phyloP scores from a whole-genome alignment of 768 basidiomycete genomes.

The Phanerodontia chrysosporium region DNA sequence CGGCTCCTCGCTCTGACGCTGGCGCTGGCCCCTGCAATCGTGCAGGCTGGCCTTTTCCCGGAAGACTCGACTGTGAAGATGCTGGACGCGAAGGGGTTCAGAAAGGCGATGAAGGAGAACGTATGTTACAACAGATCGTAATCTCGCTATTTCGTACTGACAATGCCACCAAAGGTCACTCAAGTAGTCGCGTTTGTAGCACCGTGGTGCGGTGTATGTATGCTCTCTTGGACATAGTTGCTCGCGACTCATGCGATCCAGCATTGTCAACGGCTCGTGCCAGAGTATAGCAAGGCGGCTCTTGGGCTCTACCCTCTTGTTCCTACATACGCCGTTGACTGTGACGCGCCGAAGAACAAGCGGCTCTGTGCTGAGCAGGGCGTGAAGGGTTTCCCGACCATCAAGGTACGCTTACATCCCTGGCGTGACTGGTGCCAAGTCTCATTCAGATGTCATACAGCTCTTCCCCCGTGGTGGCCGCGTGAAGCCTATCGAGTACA shows the following conservation, averaged over 20 bases:
- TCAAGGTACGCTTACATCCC: slow-evolving; percentile 53
- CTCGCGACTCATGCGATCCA: slow-evolving; percentile 24
- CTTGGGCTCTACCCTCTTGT: slow-evolving; percentile 74
- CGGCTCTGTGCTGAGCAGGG: slow-evolving; percentile 79
- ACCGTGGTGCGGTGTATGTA: slow-evolving; percentile 86
- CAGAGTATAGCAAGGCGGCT: slow-evolving; percentile 83
- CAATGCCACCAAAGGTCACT: not conserved
- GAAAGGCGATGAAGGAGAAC: slow-evolving; percentile 67
- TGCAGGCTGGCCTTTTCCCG: slow-evolving; percentile 45
- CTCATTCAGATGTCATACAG: slow-evolving; percentile 28
- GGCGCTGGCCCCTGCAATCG: slow-evolving; percentile 41
- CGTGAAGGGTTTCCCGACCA: slow-evolving; percentile 88
- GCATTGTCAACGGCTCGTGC: slow-evolving; percentile 84
- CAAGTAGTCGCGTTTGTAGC: slow-evolving; percentile 83
- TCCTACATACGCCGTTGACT: slow-evolving; percentile 91
- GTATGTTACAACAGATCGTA: slow-evolving; percentile 39
- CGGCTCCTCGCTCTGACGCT: slow-evolving; percentile 33
- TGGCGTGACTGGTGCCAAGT: not conserved
- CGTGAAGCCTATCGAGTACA: slow-evolving; percentile 59
- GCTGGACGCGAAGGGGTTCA: slow-evolving; percentile 68
- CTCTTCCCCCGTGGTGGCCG: slow-evolving; percentile 76
- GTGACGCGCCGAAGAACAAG: slow-evolving; percentile 80
- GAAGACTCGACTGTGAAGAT: slow-evolving; percentile 55
- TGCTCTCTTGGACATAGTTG: not conserved
- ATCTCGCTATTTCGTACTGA: not conserved